Evolutionary conservation across 768 basidiomycete genomes (phyloP), one percentile per base, ranked within the genome.

Genomic region (Peribolospora kevripleyi): DNA sequence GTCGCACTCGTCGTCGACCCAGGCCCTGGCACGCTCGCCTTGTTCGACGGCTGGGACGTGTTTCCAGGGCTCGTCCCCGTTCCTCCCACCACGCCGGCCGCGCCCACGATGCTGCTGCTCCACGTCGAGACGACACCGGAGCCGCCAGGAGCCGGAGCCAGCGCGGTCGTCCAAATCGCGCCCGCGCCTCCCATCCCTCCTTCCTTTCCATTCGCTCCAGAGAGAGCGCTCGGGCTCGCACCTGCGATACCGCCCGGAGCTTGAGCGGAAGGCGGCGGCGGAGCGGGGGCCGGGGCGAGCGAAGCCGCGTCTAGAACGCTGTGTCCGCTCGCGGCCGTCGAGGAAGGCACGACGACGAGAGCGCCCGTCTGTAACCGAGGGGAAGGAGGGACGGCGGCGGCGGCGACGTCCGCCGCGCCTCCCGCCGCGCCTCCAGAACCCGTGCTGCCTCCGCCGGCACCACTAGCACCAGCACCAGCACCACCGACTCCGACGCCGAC

Each of bases 381-480:
- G 25, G 25, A 25, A 25, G 25, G 25, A 25, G 25, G 25, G 25
- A 25, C 64, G 42, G 69, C 61, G 56, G 63, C 66, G 9, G 74
- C 73, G 14, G 65, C 68, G 36, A 66, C 61, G 55, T 64, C 64
- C 55, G 53, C 59, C 48, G 62, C 57, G 52, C 61, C 56, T 43
- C 52, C 55, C 41, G 47, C 10, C 38, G 51, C 14, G 9, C 5
- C 48, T 6, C 25, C 43, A 11, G 45, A 1, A 0, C 50, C 42
- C 41, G 40, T 14, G 45, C 52, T 36, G 39, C 46, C 13, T 36
- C 43, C 42, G 40, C 54, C n/a, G 37, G 45, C 43, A 46, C 42
- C 43, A 38, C 37, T 39, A 25, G 48, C 49, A 10, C 43, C 38
- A 14, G 25, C n/a, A 13, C 25, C 25, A 25, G 25, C 25, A 25